Evolutionary conservation across 306 rosid species (phyloP), one percentile per base, ranked within the genome.

Genomic region (Carpinus viminea): DNA sequence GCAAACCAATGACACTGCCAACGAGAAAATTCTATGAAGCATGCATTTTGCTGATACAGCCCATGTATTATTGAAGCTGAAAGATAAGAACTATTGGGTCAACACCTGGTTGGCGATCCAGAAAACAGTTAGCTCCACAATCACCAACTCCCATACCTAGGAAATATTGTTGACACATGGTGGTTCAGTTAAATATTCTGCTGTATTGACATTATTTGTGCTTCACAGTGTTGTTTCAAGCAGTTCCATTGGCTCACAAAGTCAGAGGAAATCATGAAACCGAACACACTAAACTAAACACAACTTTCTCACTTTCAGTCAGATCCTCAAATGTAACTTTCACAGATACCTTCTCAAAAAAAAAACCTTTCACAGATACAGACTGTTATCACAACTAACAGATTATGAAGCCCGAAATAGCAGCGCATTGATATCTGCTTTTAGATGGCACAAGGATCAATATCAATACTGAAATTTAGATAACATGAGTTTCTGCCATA

Each of bases 391-490:
- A 78, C 52, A 15, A 78, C 43, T 18, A 59, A 48, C 7, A 8
- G 3, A 5, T 54, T 60, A 61, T 54, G 20, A 18, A 50, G 34
- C 79, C 72, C 1, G 70, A 77, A 18, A 68, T 54, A 70, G 79
- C 75, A 66, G 78, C 56, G 51, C 18, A 16, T 54, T 79, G 48
- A 74, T 78, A 79, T 90, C 87, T 72, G 83, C 48, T 57, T 76
- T 43, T 12, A 15, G 18, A 55, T 62, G 74, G 76, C 78, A 74
- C 46, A 64, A n/a, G 75, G 52, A 57, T 56, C 72, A 80, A 77
- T 79, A 54, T 66, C 65, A 76, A 76, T 81, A 87, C 90, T 86
- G 97, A 84, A 85, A 84, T 72, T 83, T 74, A 88, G 85, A 87
- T 66, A 76, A 81, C 79, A 80, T 82, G 80, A 80, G 83, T 86